Evolutionary conservation across 108 stramenopile genomes (phyloP).

Genomic region (Chaetoceros tenuissimus): DNA sequence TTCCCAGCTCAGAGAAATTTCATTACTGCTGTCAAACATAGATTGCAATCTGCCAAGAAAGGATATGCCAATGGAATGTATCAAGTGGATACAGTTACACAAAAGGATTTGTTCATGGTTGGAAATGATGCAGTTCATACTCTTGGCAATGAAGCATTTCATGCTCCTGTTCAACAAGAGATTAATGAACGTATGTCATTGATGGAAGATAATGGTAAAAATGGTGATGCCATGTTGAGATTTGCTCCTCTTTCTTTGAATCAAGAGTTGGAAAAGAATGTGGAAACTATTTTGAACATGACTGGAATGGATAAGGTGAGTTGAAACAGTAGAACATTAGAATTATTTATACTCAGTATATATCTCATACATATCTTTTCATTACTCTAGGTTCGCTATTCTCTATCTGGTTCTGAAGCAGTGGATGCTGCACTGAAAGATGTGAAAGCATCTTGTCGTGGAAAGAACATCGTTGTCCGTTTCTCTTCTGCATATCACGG

Average conservation of each 20-base stretch:
- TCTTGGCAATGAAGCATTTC: constrained; percentile 16
- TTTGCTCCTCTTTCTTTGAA: constrained; percentile 39
- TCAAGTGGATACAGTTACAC: constrained; percentile 13
- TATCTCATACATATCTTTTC: background rate
- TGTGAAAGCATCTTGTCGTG: constrained; percentile 23
- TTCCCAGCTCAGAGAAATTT: constrained; percentile 22
- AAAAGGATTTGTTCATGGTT: constrained; percentile 10
- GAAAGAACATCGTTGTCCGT: constrained; percentile 34
- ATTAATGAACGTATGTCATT: constrained; percentile 27
- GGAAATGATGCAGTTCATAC: constrained; percentile 46
- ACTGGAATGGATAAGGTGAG: constrained; percentile 42
- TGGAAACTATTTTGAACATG: constrained; percentile 17
- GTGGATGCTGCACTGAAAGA: constrained; percentile 46
- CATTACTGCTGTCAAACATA: constrained; percentile 6
- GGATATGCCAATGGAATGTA: constrained; percentile 17
- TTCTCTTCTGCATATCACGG: constrained; percentile 46
- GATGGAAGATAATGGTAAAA: constrained; percentile 4
- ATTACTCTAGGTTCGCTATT: constrained; percentile 23
- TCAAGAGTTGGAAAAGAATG: constrained; percentile 27
- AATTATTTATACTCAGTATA: background rate
- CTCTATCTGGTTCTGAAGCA: constrained; percentile 35
- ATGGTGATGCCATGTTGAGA: constrained; percentile 11
- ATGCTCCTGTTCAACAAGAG: constrained; percentile 34
- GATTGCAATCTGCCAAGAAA: background rate
- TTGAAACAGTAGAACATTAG: background rate